Conservation (phyloP, 2,329 filamentous ascomycete species). For the Elsinoe batatas region DNA sequence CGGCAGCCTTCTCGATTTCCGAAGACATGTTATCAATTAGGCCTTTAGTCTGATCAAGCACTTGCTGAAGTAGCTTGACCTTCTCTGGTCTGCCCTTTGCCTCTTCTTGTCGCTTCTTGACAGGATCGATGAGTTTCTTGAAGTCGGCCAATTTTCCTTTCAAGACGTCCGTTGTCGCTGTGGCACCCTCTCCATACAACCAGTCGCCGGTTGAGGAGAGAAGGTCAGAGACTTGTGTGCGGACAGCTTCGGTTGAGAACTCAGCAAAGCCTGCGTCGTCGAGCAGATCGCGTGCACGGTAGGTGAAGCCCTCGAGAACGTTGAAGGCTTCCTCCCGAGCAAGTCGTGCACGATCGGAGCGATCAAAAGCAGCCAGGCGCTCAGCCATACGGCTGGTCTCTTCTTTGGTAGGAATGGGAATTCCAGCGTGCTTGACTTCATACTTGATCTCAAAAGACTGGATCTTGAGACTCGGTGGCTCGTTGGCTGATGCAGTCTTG, state of each 20-base stretch:
- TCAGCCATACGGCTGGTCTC: slow-evolving; percentile 53
- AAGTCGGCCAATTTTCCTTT: slow-evolving; percentile 67
- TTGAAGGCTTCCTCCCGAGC: slow-evolving; percentile 81
- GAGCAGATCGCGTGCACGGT: slow-evolving; percentile 74
- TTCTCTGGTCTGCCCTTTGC: slow-evolving; percentile 59
- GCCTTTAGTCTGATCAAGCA: slow-evolving; percentile 61
- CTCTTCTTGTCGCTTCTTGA: slow-evolving; percentile 67
- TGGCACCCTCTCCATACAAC: slow-evolving; percentile 76
- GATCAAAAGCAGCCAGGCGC: slow-evolving; percentile 68
- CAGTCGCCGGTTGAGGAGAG: slow-evolving; percentile 68
- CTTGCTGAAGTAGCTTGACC: slow-evolving; percentile 55
- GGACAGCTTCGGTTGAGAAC: slow-evolving; percentile 59
- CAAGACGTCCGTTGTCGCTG: slow-evolving; percentile 65
- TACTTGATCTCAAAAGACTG: slow-evolving; percentile 45
- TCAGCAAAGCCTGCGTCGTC: slow-evolving; percentile 65
- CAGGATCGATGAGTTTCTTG: slow-evolving; percentile 65
- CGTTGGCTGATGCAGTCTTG: slow-evolving; percentile 26
- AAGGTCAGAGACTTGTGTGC: slow-evolving; percentile 56
- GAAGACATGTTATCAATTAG: slow-evolving; percentile 60
- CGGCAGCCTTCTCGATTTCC: slow-evolving; percentile 54
- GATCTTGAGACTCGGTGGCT: slow-evolving; percentile 30
- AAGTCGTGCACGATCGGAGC: slow-evolving; percentile 67
- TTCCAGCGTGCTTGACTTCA: slow-evolving; percentile 36
- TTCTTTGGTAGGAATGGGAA: slow-evolving; percentile 49
- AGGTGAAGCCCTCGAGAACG: slow-evolving; percentile 86